Evolutionary conservation across 2,329 filamentous ascomycete species (phyloP), one percentile per base, ranked within the genome.

Genomic region (Niveomyces coronatus): DNA sequence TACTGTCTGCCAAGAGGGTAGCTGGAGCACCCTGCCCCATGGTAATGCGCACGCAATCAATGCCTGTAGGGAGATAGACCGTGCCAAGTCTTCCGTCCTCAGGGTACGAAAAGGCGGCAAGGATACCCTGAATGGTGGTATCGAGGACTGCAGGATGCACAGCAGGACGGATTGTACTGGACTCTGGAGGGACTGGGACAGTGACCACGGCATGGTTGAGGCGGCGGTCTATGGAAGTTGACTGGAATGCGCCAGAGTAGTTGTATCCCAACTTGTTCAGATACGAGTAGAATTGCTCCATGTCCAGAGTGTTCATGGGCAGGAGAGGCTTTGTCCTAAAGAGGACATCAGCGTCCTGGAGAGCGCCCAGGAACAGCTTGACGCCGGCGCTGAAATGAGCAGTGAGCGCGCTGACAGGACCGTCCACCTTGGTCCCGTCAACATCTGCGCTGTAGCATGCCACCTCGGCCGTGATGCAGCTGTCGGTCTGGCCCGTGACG

Each of bases 111-210:
- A 46, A 53, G 7, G 59, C 56, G 3, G 54, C 38, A 9, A 60
- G 41, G 16, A 45, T 28, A 3, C 50, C 31, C 43, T 63, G 60
- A 41, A 63, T 47, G 1, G 54, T 50, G 2, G 45, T 48, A 35
- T 61, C 58, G 0, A 63, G 49, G 11, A 43, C 40, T 3, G 37
- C 47, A 0, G 59, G 58, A 35, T 61, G 57, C 2, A 61, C 44
- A 37, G 3, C 52, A 44, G 36, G 22, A 17, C 28, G 9, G 17
- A 26, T 26, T 7, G 9, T 9, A 19, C 39, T 32, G 13, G 29
- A 14, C 5, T 39, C 31, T 4, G 22, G 3, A n/a, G 29, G 39
- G 5, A 32, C 36, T 18, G 19, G 20, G 4, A 41, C 28, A 14
- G 19, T 11, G n/a, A 11, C 36, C 10, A 27, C 23, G 9, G 34